A percentile compares a stretch with the other conserved stretches of the same genome.
Evolutionary conservation across 2,329 filamentous ascomycete species (phyloP).

Genomic region (Saccharata proteae): DNA sequence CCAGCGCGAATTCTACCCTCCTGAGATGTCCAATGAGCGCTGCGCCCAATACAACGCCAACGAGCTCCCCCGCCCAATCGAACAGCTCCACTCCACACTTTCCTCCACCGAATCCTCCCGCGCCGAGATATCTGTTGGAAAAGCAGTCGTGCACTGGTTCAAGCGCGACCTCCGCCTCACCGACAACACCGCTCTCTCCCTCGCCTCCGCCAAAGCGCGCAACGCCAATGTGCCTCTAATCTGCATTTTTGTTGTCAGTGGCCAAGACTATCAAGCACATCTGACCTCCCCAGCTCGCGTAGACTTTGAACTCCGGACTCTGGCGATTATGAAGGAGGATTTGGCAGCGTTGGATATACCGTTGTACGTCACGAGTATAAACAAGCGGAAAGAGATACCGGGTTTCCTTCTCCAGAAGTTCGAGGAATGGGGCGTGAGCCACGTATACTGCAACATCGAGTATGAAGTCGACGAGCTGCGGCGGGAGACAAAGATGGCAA

Average conservation of each 20-base stretch:
- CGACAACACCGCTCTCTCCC: constrained; percentile 61
- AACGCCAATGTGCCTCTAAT: constrained; percentile 60
- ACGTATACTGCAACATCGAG: constrained; percentile 74
- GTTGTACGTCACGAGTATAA: constrained; percentile 60
- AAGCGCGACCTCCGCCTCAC: constrained; percentile 63
- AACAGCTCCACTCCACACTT: constrained; percentile 50
- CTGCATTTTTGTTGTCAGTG: constrained; percentile 66
- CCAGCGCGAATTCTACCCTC: constrained; percentile 60
- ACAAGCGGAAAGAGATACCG: constrained; percentile 51
- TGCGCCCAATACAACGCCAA: constrained; percentile 62
- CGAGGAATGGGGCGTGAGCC: constrained; percentile 58
- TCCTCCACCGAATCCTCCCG: constrained; percentile 46
- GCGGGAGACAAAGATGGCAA: constrained; percentile 57
- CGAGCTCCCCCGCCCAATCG: constrained; percentile 59
- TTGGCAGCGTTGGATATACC: constrained; percentile 64
- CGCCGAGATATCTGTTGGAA: constrained; percentile 39
- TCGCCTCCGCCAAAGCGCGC: constrained; percentile 56
- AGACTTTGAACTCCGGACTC: constrained; percentile 66
- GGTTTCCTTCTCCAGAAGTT: constrained; percentile 52
- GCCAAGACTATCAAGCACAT: constrained; percentile 77
- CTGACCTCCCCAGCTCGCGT: constrained; percentile 59
- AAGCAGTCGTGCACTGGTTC: constrained; percentile 79
- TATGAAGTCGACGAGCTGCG: constrained; percentile 87
- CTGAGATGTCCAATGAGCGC: constrained; percentile 72
- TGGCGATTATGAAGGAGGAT: constrained; percentile 53